A percentile compares a stretch with the other conserved stretches of the same genome.
Evolutionary conservation across 2,329 filamentous ascomycete genomes (phyloP).

Genomic region (Lecanoromycetidae sp.): DNA sequence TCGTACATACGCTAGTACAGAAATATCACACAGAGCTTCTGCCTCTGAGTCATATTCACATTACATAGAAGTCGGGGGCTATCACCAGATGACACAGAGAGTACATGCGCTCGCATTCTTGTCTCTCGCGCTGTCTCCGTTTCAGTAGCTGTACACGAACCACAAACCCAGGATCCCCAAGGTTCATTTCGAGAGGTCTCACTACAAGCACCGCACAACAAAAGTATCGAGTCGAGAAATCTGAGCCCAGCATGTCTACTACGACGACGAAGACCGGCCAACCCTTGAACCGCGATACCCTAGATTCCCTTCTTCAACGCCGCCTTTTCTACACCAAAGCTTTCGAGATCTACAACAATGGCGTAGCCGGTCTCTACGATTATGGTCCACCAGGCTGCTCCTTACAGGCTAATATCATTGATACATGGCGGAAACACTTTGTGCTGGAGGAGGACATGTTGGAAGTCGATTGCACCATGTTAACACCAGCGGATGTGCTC

Average conservation of each 20-base stretch:
- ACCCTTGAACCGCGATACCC: slow-evolving; percentile 66
- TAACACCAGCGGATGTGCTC: slow-evolving; percentile 86
- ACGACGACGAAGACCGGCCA: slow-evolving; percentile 77
- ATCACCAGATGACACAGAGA: not conserved
- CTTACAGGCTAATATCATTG: slow-evolving; percentile 76
- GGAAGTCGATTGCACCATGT: slow-evolving; percentile 83
- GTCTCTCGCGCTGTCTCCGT: slow-evolving; percentile 28
- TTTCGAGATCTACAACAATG: slow-evolving; percentile 92
- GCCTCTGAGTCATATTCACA: not conserved
- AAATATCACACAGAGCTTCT: no score
- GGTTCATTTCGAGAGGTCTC: slow-evolving; percentile 28
- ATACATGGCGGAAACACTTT: slow-evolving; percentile 87
- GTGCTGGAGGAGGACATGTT: slow-evolving; percentile 90
- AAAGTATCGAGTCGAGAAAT: slow-evolving; percentile 28
- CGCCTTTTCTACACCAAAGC: slow-evolving; percentile 90
- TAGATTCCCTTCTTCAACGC: slow-evolving; percentile 77
- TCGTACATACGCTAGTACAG: no score
- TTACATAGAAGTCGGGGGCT: not conserved
- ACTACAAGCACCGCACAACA: slow-evolving; percentile 25
- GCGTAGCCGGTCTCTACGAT: slow-evolving; percentile 80
- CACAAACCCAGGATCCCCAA: slow-evolving; percentile 9
- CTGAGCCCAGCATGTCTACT: slow-evolving; percentile 40
- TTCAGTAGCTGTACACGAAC: slow-evolving; percentile 14
- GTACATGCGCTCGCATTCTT: slow-evolving; percentile 30
- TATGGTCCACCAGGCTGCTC: slow-evolving; percentile 83